These are phyloP conservation scores for Salix exigua DNA, from an alignment of 345 rosid species.

Conservation along the genomic window DNA sequence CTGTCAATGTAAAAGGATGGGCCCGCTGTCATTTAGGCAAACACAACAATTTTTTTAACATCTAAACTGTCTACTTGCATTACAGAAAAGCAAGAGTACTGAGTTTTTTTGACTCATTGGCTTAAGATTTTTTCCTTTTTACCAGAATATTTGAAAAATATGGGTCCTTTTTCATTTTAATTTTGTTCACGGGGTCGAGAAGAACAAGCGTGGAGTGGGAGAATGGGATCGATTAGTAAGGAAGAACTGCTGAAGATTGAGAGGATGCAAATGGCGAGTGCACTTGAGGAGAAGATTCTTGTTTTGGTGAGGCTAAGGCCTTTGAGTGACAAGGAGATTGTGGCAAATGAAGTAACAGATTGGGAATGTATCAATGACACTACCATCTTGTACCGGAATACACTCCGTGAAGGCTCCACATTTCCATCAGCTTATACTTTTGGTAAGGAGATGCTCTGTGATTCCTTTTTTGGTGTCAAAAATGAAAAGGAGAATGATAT, in stretches of 20 bases:
- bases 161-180: conserved; percentile 23
- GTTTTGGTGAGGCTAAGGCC: conserved; percentile 95
- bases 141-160: conserved; percentile 15
- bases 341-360: conserved; percentile 69
- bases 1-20: conserved; percentile 19
- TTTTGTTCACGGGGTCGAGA: conserved; percentile 21
- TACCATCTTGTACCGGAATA: conserved; percentile 80
- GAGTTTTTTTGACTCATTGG: conserved; percentile 17
- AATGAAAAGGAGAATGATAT: neutral
- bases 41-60: conserved; percentile 40
- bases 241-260: conserved; percentile 70
- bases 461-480: neutral
- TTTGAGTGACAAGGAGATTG: conserved; percentile 77
- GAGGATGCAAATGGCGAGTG: conserved; percentile 53
- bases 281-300: conserved; percentile 82
- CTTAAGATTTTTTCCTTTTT: conserved; percentile 18
- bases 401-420: conserved; percentile 88
- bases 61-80: conserved; percentile 29
- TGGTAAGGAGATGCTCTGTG: conserved; percentile 45
- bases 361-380: conserved; percentile 96
- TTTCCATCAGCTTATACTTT: conserved; percentile 87
- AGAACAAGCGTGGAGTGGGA: conserved; percentile 21
- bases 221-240: conserved; percentile 77
- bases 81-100: conserved; percentile 33
- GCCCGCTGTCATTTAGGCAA: conserved; percentile 29